Percentiles rank a stretch among this genome's conserved stretches.
phyloP scores from a whole-genome alignment of 441 rosid species.

The Populus trichocarpa region DNA sequence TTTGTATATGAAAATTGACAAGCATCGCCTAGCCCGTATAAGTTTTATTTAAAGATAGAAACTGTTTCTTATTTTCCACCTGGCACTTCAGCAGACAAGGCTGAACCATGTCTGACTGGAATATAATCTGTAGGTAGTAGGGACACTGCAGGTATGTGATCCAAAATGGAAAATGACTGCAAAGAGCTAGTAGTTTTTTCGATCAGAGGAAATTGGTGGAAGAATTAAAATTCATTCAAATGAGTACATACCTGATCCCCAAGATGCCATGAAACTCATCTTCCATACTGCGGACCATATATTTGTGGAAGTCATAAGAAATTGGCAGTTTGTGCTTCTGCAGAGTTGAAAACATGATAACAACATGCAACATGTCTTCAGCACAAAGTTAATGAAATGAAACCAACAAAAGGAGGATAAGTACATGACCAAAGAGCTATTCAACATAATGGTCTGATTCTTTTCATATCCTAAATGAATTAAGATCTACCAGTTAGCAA shows the following conservation, averaged over 20 bases:
- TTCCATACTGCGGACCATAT: conserved; percentile 98
- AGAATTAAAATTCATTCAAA: neutral
- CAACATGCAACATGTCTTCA: conserved; percentile 13
- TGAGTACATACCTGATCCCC: conserved; percentile 66
- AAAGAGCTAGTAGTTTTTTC: neutral
- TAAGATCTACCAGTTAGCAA: neutral
- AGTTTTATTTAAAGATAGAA: neutral
- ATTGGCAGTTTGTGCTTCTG: conserved; percentile 91
- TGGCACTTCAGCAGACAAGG: neutral
- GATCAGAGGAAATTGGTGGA: neutral
- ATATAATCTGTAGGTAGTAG: neutral
- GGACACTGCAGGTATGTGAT: neutral
- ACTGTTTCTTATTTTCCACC: neutral
- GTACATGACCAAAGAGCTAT: neutral
- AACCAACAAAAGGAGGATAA: neutral
- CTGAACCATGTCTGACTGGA: neutral
- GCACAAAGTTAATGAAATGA: neutral
- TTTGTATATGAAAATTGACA: no score
- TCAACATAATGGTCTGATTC: neutral
- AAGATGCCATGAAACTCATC: conserved; percentile 91
- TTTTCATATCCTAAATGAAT: neutral
- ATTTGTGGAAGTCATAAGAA: conserved; percentile 82
- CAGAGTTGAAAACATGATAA: conserved; percentile 13
- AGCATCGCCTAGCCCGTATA: no score
- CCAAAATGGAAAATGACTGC: neutral